Base-by-base conservation (phyloP, 345 rosid species). In the Camelina laxa region DNA sequence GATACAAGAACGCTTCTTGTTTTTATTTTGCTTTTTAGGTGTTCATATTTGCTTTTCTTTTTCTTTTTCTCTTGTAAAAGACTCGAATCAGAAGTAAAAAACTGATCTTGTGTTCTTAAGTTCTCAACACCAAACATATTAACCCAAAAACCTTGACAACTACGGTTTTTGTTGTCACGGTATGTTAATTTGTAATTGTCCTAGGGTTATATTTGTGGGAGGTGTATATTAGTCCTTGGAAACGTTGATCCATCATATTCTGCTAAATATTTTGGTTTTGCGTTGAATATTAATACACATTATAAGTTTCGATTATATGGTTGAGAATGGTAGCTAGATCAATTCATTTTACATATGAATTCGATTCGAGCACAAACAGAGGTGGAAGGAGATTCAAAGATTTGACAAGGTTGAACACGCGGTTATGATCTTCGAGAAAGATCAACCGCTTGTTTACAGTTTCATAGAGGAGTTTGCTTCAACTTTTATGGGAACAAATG, bases 341-440 rank as follows among this genome's bases (percentile, higher is more conserved):
- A 24, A 24, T 24, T 24, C 4, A 4, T 24, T 24, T 3, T 24
- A 24, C 27, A 24, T 69, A 82, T 74, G 73, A 93, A 91, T 33
- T 78, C 91, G 0, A 84, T 93, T 2, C 97, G 90, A 81, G 97
- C 96, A 38, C 98, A 91, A 74, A 87, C 87, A 13, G 54, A 82
- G 0, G 83, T 80, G 0, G 86, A 87, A 60, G 4, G 21, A 5
- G 80, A 65, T 31, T 82, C 90, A 0, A 85, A 71, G 60, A 84
- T 8, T 89, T 97, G 97, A 86, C 86, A 6, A 82, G 92, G 72
- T 45, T 93, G 69, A 93, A 91, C 72, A 91, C 42, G 98, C 98
- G 2, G 97, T 84, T 58, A 60, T 91, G 39, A 69, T 88, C 9
- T 88, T 93, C 14, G 96, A 93, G 6, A 75, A 65, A 81, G 82